phyloP scores from a whole-genome alignment of 2,329 filamentous ascomycete species.

The Pseudogymnoascus sp. region DNA sequence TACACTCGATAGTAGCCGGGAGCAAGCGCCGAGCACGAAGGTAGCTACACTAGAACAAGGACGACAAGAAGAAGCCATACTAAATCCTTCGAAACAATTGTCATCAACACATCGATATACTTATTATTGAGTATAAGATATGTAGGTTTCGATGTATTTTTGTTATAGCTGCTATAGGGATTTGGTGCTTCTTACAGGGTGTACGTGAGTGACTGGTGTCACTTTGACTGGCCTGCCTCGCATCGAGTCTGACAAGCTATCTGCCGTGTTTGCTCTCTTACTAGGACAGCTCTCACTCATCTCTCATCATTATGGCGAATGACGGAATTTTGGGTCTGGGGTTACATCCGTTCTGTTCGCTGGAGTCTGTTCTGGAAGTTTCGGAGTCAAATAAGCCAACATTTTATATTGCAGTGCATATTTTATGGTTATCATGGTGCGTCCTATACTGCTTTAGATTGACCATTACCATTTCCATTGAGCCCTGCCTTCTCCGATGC shows the following conservation, averaged over 20 bases:
- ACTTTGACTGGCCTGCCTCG: conserved; percentile 16
- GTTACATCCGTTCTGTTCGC: conserved; percentile 11
- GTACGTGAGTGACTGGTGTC: background rate
- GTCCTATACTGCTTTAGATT: background rate
- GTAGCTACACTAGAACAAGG: background rate
- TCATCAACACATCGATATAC: background rate
- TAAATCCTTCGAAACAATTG: background rate
- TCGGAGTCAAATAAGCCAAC: background rate
- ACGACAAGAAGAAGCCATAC: background rate
- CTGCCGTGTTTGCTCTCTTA: conserved; percentile 20
- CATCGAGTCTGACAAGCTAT: conserved; percentile 20
- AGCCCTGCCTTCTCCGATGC: conserved; percentile 34
- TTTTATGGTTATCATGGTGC: background rate
- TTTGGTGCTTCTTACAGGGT: background rate
- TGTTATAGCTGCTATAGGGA: background rate
- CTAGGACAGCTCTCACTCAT: conserved; percentile 20
- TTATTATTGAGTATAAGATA: background rate
- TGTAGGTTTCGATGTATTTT: background rate
- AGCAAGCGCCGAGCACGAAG: background rate
- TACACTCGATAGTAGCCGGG: background rate
- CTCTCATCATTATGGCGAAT: conserved; percentile 20
- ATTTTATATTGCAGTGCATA: background rate
- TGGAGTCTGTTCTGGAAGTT: background rate
- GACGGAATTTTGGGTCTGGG: background rate
- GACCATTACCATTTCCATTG: background rate